Percentiles rank a stretch among this genome's conserved stretches.
phyloP scores from a whole-genome alignment of 148 eudicot genomes.

The Nyssa sinensis region DNA sequence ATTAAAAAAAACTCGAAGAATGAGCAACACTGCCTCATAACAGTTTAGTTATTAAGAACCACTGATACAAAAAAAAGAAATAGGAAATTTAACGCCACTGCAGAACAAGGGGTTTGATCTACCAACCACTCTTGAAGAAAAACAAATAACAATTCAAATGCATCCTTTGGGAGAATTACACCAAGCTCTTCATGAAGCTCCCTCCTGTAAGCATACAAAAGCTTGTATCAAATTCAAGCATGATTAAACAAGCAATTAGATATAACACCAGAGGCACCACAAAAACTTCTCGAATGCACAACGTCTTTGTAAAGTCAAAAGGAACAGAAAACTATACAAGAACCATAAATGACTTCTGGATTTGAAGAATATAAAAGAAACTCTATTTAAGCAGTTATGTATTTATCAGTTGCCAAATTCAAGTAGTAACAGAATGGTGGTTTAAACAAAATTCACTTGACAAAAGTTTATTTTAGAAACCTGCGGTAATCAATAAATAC shows the following conservation, averaged over 20 bases:
- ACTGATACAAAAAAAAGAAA: not conserved
- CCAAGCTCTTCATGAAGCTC: slow-evolving; percentile 99
- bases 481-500: not conserved
- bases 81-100: not conserved
- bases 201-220: slow-evolving; percentile 57
- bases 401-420: not conserved
- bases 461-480: not conserved
- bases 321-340: not conserved
- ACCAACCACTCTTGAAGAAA: slow-evolving; percentile 75
- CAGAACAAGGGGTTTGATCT: not conserved
- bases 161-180: slow-evolving; percentile 77
- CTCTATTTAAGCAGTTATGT: not conserved
- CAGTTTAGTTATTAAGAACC: not conserved
- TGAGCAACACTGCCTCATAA: not conserved
- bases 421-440: not conserved
- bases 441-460: not conserved
- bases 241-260: not conserved
- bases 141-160: slow-evolving; percentile 78
- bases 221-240: not conserved
- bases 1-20: not conserved
- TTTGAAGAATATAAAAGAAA: not conserved
- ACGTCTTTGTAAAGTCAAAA: not conserved
- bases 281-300: not conserved
- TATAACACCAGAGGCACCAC: slow-evolving; percentile 2
- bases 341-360: not conserved